Evolutionary conservation across 768 basidiomycete species (phyloP).

Genomic region (Xerocomellus chrysenteron): DNA sequence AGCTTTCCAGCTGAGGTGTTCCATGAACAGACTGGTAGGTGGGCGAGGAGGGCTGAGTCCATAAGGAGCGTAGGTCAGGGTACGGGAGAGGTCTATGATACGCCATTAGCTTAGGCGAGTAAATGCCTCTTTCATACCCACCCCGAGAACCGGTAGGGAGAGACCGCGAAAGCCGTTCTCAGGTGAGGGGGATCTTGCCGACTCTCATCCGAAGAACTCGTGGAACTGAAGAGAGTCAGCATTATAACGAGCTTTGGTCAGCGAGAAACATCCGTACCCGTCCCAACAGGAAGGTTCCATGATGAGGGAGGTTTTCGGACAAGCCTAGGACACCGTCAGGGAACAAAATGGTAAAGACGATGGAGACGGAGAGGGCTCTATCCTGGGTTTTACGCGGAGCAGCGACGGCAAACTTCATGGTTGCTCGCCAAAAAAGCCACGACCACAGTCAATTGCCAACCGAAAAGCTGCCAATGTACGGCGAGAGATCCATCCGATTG

Average conservation of each 20-base stretch:
- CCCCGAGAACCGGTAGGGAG: neutral
- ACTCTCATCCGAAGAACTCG: no score
- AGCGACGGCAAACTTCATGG: neutral
- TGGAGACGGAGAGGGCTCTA: no score
- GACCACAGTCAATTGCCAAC: neutral
- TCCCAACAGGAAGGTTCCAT: neutral
- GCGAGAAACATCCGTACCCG: neutral
- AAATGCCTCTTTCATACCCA: neutral
- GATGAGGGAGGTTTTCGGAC: no score
- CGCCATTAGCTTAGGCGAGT: neutral
- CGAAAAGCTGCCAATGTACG: neutral
- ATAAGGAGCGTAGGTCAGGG: neutral
- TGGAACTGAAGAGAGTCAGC: neutral
- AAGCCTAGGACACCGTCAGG: neutral
- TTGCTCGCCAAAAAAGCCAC: neutral
- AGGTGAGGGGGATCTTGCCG: no score
- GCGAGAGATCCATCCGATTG: neutral
- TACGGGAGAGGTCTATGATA: neutral
- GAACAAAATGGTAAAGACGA: fast-evolving
- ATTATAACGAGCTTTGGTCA: neutral
- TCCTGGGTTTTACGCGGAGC: neutral
- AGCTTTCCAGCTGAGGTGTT: no score
- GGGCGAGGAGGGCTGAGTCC: neutral
- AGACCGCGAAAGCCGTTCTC: neutral
- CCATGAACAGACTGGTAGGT: neutral